Percentiles rank a stretch among this genome's conserved stretches.
Evolutionary conservation across 2,329 filamentous ascomycete species (phyloP).

Genomic region (Coniochaeta ligniaria): DNA sequence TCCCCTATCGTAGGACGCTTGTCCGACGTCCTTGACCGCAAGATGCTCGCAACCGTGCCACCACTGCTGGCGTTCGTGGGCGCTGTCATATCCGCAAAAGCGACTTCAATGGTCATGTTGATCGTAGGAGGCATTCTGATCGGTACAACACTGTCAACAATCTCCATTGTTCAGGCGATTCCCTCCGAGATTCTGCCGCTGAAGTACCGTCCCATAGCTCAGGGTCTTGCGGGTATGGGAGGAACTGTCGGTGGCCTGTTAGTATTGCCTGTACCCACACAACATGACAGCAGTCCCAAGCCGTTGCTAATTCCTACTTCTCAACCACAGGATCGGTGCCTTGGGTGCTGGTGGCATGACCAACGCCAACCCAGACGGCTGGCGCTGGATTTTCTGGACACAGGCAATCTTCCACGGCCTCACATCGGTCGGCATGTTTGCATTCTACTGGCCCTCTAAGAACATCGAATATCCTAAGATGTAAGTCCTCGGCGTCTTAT

Average conservation of each 20-base stretch:
- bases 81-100: constrained; percentile 45
- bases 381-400: constrained; percentile 53
- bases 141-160: constrained; percentile 44
- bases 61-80: constrained; percentile 47
- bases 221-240: constrained; percentile 43
- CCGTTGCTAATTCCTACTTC: neutral
- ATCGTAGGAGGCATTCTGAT: constrained; percentile 52
- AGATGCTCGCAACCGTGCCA: constrained; percentile 42
- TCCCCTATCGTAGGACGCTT: constrained; percentile 49
- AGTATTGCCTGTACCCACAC: constrained; percentile 16
- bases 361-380: constrained; percentile 35
- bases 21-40: constrained; percentile 49
- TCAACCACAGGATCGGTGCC: constrained; percentile 31
- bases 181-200: constrained; percentile 48
- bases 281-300: neutral
- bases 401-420: constrained; percentile 45
- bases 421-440: constrained; percentile 37
- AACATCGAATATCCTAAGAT: constrained; percentile 27
- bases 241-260: constrained; percentile 45
- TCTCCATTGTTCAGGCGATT: constrained; percentile 48
- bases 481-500: constrained; percentile 6
- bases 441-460: constrained; percentile 38
- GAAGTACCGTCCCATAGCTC: constrained; percentile 48
- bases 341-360: constrained; percentile 46
- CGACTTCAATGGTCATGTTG: constrained; percentile 46